Base-by-base conservation (phyloP, 495 filamentous ascomycete genomes). In the Podospora pseudopauciseta region DNA sequence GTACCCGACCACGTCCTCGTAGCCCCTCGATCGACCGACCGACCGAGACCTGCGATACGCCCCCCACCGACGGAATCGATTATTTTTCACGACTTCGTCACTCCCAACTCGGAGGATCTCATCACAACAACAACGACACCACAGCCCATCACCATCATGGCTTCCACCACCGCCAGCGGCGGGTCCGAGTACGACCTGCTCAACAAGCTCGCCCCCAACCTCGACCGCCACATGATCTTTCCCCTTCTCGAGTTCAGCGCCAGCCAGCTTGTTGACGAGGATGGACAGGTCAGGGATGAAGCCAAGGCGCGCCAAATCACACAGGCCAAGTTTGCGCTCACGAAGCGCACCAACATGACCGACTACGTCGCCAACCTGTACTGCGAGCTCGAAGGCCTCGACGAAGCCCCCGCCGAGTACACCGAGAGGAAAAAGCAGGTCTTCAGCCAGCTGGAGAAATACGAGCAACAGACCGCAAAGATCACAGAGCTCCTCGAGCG, bases 261-360 rank as follows among this genome's bases (percentile, higher is more conserved):
- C 69, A 80, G 84, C 63, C 86, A 89, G 71, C 75, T 81, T 5
- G 55, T 74, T 54, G 77, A 86, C 57, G 84, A 86, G 67, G 87
- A 87, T 63, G 85, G 84, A 34, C 81, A 86, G 63, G 72, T 79
- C 32, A 80, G 77, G 65, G 87, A 86, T 57, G 82, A 84, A 68
- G 85, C 84, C 70, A 81, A 84, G 67, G 81, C 89, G 44, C 82
- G 85, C 64, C 89, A 92, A 74, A 89, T 94, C 72, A 88, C 86
- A 32, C 87, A 90, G 75, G 88, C 92, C 74, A 96, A 96, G 78
- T 97, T 92, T 78, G 88, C 93, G 79, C 87, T 99, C 32, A 87
- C 97, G 66, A 94, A 96, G 85, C 87, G 90, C 78, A 97, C 95
- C 66, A 96, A 98, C 84, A 99, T 99, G 95, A 92, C 88, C 72